Percentiles rank a stretch among this genome's conserved stretches.
Evolutionary conservation across 169 alveolate genomes (phyloP).

Genomic region (Eimeria maxima): DNA sequence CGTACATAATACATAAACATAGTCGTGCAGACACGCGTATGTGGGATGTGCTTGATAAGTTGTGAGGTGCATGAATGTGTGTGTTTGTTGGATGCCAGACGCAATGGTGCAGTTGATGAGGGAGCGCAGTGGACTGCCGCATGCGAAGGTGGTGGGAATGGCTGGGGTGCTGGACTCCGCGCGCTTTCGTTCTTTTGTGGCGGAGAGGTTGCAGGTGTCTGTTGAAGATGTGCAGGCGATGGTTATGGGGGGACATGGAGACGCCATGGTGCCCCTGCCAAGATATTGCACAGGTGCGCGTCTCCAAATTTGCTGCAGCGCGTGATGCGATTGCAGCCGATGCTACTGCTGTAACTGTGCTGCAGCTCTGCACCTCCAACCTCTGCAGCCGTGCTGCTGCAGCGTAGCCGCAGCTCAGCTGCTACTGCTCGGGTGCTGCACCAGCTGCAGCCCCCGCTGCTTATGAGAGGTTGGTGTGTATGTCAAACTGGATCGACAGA

Average conservation of each 20-base stretch:
- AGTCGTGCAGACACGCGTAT: no score
- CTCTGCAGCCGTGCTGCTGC: constrained; percentile 19
- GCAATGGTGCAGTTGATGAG: constrained; percentile 84
- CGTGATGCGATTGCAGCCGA: neutral
- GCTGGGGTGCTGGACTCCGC: constrained; percentile 90
- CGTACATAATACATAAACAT: neutral
- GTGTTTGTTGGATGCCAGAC: constrained; percentile 34
- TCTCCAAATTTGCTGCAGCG: neutral
- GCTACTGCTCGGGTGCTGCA: no score
- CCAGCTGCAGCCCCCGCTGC: neutral
- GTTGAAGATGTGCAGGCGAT: constrained; percentile 88
- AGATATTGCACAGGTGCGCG: constrained; percentile 81
- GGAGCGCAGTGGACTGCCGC: constrained; percentile 80
- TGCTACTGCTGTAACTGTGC: neutral
- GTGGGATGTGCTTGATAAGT: neutral
- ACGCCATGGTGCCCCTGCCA: constrained; percentile 90
- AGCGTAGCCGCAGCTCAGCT: no score
- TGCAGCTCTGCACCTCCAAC: neutral
- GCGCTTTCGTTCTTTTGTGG: constrained; percentile 87
- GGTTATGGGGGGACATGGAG: constrained; percentile 93
- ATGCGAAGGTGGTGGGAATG: constrained; percentile 84
- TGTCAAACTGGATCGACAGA: neutral
- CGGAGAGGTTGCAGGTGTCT: constrained; percentile 87
- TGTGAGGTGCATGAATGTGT: constrained; percentile 29
- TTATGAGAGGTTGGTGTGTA: neutral